Evolutionary conservation across 495 filamentous ascomycete genomes (phyloP).

Genomic region (Talaromyces borbonicus): DNA sequence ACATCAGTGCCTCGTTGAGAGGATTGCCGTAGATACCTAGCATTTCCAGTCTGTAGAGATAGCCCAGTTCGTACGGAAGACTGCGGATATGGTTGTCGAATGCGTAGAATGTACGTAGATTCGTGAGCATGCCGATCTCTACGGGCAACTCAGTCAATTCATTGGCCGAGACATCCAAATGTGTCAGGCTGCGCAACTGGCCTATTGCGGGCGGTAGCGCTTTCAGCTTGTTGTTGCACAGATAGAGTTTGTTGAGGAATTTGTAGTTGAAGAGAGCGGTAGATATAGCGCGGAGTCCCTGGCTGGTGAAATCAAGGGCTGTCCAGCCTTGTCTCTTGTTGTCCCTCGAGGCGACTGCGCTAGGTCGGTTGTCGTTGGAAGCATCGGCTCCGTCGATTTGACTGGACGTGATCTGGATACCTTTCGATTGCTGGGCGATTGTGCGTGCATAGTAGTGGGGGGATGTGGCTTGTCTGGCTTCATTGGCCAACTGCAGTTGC

Average conservation of each 20-base stretch:
- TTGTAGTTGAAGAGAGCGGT: conserved; percentile 70
- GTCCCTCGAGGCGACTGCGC: conserved; percentile 43
- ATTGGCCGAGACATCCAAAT: conserved; percentile 84
- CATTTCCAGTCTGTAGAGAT: conserved; percentile 74
- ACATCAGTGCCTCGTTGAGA: conserved; percentile 58
- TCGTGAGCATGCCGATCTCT: conserved; percentile 93
- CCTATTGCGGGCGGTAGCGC: conserved; percentile 69
- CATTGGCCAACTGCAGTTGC: conserved; percentile 68
- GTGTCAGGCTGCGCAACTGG: conserved; percentile 61
- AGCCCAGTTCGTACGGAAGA: conserved; percentile 79
- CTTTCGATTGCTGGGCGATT: conserved; percentile 50
- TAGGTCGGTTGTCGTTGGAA: conserved; percentile 51
- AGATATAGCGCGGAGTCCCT: conserved; percentile 75
- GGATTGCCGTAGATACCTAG: conserved; percentile 91
- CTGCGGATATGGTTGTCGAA: conserved; percentile 82
- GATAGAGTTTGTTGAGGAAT: conserved; percentile 82
- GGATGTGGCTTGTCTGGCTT: conserved; percentile 54
- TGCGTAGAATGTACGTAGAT: conserved; percentile 64
- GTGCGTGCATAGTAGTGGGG: conserved; percentile 56
- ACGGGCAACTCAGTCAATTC: conserved; percentile 71
- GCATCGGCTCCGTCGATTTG: conserved; percentile 54
- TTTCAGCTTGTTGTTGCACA: conserved; percentile 82
- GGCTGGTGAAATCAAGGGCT: conserved; percentile 85
- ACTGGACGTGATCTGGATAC: conserved; percentile 43
- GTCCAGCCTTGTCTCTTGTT: conserved; percentile 74